Conservation (phyloP, 768 basidiomycete species). For the Mrakia hoshinonis region DNA sequence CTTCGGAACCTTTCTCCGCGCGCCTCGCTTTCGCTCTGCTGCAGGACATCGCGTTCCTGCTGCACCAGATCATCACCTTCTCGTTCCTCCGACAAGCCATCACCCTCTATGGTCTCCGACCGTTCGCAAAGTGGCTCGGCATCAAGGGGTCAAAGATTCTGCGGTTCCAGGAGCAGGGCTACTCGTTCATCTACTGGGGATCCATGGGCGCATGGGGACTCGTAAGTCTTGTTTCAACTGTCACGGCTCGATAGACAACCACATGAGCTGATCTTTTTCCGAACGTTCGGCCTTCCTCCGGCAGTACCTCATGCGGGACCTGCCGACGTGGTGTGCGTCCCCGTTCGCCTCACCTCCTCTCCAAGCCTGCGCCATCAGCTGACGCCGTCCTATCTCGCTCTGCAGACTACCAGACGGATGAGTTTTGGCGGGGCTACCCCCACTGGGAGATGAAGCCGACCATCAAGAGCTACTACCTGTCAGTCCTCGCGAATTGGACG, state of each 20-base stretch:
- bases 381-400: not conserved
- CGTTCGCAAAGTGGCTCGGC: conserved; percentile 62
- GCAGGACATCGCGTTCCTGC: conserved; percentile 67
- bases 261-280: too few species aligned
- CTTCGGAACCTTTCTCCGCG: not conserved
- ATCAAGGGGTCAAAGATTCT: conserved; percentile 63
- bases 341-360: not conserved
- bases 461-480: conserved; percentile 83
- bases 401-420: conserved; percentile 51
- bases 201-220: conserved; percentile 65
- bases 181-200: conserved; percentile 72
- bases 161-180: conserved; percentile 82
- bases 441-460: conserved; percentile 76
- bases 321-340: conserved; percentile 29
- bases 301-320: conserved; percentile 53
- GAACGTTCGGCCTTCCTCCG: not conserved
- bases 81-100: conserved; percentile 74
- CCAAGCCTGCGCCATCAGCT: not conserved
- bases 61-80: conserved; percentile 77
- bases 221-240: conserved; percentile 47
- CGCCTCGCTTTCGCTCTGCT: not conserved
- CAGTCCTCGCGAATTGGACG: not conserved
- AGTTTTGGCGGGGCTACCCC: conserved; percentile 87
- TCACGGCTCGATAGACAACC: not conserved
- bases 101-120: conserved; percentile 56